These are phyloP conservation scores for Raddia distichophylla DNA, from an alignment of 176 grass and related monocot species.

Conservation along the genomic window DNA sequence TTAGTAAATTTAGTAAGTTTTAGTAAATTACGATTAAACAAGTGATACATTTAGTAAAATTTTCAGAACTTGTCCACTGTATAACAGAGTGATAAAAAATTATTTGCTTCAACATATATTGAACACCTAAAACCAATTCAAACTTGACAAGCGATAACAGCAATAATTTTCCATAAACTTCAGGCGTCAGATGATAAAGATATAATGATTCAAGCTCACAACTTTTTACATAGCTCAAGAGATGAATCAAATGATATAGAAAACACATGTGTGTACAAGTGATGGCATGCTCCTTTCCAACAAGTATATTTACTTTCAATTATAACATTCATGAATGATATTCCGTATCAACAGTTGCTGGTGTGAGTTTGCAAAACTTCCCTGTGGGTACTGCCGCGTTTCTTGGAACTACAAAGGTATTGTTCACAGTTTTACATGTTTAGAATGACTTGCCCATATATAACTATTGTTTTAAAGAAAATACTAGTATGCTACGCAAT, in stretches of 20 bases:
- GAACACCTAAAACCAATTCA: not conserved
- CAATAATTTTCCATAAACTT: not conserved
- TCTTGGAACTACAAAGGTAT: constrained; percentile 78
- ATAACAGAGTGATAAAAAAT: not conserved
- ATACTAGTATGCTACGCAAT: not conserved
- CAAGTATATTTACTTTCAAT: constrained; percentile 25
- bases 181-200: not conserved
- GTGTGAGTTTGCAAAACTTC: constrained; percentile 84
- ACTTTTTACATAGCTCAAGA: not conserved
- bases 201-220: not conserved
- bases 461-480: not conserved
- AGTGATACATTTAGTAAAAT: not conserved
- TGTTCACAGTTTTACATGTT: not conserved
- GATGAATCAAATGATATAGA: not conserved
- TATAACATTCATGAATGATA: constrained; percentile 18
- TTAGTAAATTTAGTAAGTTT: too few species aligned
- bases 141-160: not conserved
- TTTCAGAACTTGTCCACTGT: not conserved
- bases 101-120: constrained; percentile 15
- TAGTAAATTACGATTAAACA: not conserved
- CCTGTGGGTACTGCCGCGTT: constrained; percentile 73
- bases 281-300: not conserved
- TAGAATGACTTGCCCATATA: not conserved
- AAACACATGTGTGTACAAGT: not conserved
- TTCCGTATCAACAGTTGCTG: constrained; percentile 57